These are phyloP conservation scores for Scalesia atractyloides DNA, from an alignment of 129 eudicot species.

Conservation along the genomic window DNA sequence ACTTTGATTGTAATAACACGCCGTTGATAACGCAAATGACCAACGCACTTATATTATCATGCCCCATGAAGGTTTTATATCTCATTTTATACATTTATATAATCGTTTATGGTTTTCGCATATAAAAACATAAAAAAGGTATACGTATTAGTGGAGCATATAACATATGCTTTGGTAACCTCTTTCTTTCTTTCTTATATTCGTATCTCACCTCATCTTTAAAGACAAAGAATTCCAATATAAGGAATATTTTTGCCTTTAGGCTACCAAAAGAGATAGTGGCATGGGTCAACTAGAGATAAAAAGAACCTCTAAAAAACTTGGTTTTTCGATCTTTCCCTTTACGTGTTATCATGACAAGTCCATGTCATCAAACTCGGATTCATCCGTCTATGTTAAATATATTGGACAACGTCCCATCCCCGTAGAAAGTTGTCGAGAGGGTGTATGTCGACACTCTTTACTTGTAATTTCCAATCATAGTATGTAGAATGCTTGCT, in stretches of 20 bases:
- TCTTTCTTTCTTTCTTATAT: conserved; percentile 25
- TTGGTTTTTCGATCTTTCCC: neutral
- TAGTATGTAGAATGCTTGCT: neutral
- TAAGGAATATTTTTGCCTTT: conserved; percentile 29
- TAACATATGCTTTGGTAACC: conserved; percentile 24
- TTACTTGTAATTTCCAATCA: neutral
- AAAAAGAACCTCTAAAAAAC: conserved; percentile 9
- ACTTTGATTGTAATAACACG: neutral
- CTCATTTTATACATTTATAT: neutral
- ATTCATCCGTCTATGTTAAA: conserved; percentile 24
- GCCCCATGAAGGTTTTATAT: neutral
- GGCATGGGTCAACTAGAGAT: conserved; percentile 36
- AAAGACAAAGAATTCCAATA: conserved; percentile 24
- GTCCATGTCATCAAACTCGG: conserved; percentile 19
- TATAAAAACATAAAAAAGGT: neutral
- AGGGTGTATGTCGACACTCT: neutral
- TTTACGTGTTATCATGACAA: conserved; percentile 18
- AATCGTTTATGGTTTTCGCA: conserved; percentile 1
- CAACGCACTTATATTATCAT: neutral
- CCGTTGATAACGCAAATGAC: neutral
- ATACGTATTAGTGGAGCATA: conserved; percentile 35
- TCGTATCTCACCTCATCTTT: conserved; percentile 33
- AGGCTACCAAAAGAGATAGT: conserved; percentile 38
- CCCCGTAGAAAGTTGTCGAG: neutral
- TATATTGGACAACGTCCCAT: conserved; percentile 3